Percentiles rank a stretch among this genome's conserved stretches.
Conservation (phyloP, 495 filamentous ascomycete species). For the Penicillium mononematosum region DNA sequence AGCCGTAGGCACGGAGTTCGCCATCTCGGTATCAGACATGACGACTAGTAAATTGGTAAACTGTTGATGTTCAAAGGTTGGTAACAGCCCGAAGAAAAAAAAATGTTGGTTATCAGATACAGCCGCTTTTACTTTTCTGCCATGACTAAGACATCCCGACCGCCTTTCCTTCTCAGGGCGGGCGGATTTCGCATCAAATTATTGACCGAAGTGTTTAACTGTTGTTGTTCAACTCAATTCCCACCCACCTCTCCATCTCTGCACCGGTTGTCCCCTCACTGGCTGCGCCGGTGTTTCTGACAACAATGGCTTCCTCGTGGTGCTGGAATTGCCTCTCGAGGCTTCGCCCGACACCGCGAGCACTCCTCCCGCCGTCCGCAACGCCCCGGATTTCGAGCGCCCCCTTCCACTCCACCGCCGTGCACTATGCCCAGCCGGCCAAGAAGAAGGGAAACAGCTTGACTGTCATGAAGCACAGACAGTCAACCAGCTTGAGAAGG, state of each 20-base stretch:
- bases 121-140: conserved; percentile 29
- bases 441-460: conserved; percentile 37
- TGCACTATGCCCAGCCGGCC: conserved; percentile 39
- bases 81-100: conserved; percentile 21
- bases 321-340: conserved; percentile 66
- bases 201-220: conserved; percentile 19
- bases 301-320: conserved; percentile 62
- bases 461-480: conserved; percentile 34
- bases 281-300: conserved; percentile 37
- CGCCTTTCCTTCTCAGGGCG: conserved; percentile 27
- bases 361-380: conserved; percentile 34
- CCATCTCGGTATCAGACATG: conserved; percentile 37
- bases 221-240: conserved; percentile 14
- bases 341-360: conserved; percentile 50
- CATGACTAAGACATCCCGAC: conserved; percentile 26
- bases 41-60: conserved; percentile 4
- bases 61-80: conserved; percentile 4
- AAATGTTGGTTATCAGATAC: conserved; percentile 30
- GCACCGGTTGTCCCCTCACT: conserved; percentile 38
- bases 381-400: conserved; percentile 37
- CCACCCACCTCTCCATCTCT: conserved; percentile 27
- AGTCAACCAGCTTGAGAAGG: conserved; percentile 46
- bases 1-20: conserved; percentile 21
- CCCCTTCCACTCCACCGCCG: conserved; percentile 46
- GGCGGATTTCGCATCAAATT: conserved; percentile 37